These are phyloP conservation scores for Colletotrichum plurivorum DNA, from an alignment of 2,329 filamentous ascomycete genomes.

Conservation along the genomic window DNA sequence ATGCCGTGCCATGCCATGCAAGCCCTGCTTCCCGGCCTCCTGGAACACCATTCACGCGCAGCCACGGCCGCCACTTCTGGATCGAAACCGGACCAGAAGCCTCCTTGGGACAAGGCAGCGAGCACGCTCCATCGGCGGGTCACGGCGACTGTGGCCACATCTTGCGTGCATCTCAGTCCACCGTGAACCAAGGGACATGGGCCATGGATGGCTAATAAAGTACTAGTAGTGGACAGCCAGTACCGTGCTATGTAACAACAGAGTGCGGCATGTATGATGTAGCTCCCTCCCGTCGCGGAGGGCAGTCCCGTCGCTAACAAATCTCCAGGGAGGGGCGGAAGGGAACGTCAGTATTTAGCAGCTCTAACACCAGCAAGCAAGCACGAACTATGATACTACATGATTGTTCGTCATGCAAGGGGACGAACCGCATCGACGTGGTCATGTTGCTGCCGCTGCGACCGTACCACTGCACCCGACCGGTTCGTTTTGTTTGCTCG, in stretches of 20 bases:
- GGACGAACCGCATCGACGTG: neutral
- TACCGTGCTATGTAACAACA: neutral
- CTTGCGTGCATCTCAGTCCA: constrained; percentile 38
- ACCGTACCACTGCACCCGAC: neutral
- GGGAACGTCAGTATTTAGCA: constrained; percentile 1
- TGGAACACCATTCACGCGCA: constrained; percentile 36
- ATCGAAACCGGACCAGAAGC: constrained; percentile 29
- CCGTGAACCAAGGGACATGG: constrained; percentile 2
- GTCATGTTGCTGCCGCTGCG: too few species aligned
- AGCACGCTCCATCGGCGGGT: constrained; percentile 23
- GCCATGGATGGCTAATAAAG: constrained; percentile 3
- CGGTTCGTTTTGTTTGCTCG: constrained; percentile 3
- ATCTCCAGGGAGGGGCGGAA: constrained; percentile 25
- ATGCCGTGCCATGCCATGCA: constrained; percentile 36
- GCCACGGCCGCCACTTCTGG: constrained; percentile 33
- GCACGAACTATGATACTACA: neutral
- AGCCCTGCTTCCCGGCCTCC: constrained; percentile 34
- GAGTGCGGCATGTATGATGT: constrained; percentile 2
- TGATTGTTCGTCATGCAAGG: neutral
- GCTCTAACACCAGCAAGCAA: constrained; percentile 8
- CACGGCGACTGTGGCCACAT: constrained; percentile 28
- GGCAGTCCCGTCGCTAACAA: constrained; percentile 16
- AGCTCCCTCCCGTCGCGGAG: neutral
- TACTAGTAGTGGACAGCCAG: neutral
- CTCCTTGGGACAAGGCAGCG: constrained; percentile 34